A percentile compares a stretch with the other conserved stretches of the same genome.
Conservation (phyloP, 352 stramenopile genomes). For the Detonula confervacea region DNA sequence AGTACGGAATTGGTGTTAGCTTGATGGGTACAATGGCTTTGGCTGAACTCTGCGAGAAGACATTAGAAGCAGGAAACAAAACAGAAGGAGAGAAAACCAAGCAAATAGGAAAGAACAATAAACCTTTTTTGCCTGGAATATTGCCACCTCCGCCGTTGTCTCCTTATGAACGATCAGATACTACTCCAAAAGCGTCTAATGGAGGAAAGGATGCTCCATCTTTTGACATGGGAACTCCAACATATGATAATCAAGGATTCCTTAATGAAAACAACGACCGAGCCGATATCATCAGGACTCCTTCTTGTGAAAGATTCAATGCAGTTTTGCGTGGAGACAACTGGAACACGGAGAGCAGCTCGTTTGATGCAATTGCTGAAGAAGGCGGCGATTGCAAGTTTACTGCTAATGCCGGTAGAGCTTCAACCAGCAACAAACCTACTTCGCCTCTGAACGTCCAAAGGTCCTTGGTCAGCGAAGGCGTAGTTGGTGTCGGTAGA, state of each 20-base stretch:
- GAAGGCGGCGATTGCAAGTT: conserved; percentile 3
- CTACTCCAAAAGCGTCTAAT: conserved; percentile 28
- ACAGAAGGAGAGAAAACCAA: conserved; percentile 5
- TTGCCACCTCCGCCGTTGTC: conserved; percentile 33
- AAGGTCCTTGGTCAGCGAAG: conserved; percentile 15
- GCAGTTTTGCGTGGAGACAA: conserved; percentile 12
- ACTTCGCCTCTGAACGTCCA: conserved; percentile 1
- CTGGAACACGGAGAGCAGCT: conserved; percentile 19
- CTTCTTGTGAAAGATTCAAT: no score
- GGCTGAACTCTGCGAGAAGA: conserved; percentile 63
- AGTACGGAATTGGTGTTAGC: conserved; percentile 43
- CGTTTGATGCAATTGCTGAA: conserved; percentile 23
- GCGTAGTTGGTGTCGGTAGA: conserved; percentile 2
- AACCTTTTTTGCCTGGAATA: conserved; percentile 1
- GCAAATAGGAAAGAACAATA: conserved; percentile 10
- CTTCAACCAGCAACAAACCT: background rate
- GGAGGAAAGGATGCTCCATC: conserved; percentile 19
- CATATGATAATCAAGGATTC: no score
- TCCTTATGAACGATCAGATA: conserved; percentile 15
- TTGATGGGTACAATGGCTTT: conserved; percentile 63
- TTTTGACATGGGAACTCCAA: no score
- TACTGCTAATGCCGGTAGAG: background rate
- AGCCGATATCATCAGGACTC: background rate
- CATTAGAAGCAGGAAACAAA: conserved; percentile 40
- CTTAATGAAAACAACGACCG: background rate